These are phyloP conservation scores for Irpex rosettiformis DNA, from an alignment of 1,284 basidiomycete species.

Conservation along the genomic window DNA sequence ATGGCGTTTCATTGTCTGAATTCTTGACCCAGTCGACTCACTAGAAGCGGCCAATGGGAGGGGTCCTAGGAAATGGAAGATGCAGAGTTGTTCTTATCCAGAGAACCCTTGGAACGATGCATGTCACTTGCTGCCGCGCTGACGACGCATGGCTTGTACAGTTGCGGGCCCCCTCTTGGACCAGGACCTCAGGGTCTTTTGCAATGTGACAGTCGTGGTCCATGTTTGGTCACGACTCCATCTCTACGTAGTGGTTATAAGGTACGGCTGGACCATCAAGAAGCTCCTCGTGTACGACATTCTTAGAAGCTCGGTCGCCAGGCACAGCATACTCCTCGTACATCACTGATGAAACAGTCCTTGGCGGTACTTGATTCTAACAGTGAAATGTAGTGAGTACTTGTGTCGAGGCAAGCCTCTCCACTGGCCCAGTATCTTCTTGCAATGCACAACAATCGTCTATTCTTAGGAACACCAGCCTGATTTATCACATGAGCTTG, in stretches of 20 bases:
- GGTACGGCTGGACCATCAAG: background rate
- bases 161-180: background rate
- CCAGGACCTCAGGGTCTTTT: background rate
- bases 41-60: slow-evolving; percentile 5
- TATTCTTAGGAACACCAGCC: too few relatives aligned
- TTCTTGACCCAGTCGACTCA: background rate
- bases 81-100: slow-evolving; percentile 1
- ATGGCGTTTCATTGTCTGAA: background rate
- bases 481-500: background rate
- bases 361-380: background rate
- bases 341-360: background rate
- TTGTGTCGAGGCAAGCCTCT: background rate
- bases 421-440: background rate
- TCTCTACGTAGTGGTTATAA: background rate
- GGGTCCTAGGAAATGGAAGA: slow-evolving; percentile 11
- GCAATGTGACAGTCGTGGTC: slow-evolving; percentile 1
- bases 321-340: background rate
- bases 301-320: background rate
- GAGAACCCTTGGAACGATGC: background rate
- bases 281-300: background rate
- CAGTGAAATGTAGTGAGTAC: background rate
- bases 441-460: background rate
- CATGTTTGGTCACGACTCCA: background rate
- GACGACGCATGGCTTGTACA: background rate
- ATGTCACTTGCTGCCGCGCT: background rate